phyloP scores from a whole-genome alignment of 1,284 basidiomycete genomes.

The Lentinula novae-zelandiae region DNA sequence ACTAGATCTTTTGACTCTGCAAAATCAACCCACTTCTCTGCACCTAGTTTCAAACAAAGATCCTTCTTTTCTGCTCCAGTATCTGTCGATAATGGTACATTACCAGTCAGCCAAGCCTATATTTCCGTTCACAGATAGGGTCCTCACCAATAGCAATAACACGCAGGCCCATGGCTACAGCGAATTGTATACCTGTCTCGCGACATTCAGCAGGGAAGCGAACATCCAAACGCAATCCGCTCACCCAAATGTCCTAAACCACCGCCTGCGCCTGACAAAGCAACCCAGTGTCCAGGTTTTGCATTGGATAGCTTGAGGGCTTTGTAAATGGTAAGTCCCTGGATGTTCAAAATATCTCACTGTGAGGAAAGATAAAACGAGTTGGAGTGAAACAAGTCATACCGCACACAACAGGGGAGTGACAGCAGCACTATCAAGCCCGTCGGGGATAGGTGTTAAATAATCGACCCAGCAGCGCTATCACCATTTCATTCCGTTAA shows the following conservation, averaged over 20 bases:
- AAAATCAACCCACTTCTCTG: slow-evolving; percentile 73
- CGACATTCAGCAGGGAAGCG: background rate
- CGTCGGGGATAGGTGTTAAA: slow-evolving; percentile 62
- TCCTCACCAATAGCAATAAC: slow-evolving; percentile 63
- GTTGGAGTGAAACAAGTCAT: slow-evolving; percentile 16
- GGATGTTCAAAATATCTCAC: background rate
- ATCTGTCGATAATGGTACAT: slow-evolving; percentile 30
- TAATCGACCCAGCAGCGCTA: slow-evolving; percentile 45
- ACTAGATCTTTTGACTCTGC: slow-evolving; percentile 46
- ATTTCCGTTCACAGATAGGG: background rate
- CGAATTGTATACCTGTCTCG: slow-evolving; percentile 59
- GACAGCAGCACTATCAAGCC: slow-evolving; percentile 53
- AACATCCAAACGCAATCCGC: background rate
- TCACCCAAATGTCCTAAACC: slow-evolving; percentile 58
- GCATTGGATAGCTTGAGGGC: slow-evolving; percentile 57
- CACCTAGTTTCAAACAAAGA: slow-evolving; percentile 57
- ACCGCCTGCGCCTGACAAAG: slow-evolving; percentile 66
- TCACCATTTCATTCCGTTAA: background rate
- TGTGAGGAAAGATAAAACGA: background rate
- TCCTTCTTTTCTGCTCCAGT: slow-evolving; percentile 63
- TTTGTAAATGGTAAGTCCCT: slow-evolving; percentile 69
- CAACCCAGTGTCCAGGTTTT: slow-evolving; percentile 61
- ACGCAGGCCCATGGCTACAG: slow-evolving; percentile 58
- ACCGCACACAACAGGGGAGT: slow-evolving; percentile 69
- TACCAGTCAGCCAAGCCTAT: background rate